phyloP scores from a whole-genome alignment of 73 alveolate species.

The Paramecium sexaurelia region DNA sequence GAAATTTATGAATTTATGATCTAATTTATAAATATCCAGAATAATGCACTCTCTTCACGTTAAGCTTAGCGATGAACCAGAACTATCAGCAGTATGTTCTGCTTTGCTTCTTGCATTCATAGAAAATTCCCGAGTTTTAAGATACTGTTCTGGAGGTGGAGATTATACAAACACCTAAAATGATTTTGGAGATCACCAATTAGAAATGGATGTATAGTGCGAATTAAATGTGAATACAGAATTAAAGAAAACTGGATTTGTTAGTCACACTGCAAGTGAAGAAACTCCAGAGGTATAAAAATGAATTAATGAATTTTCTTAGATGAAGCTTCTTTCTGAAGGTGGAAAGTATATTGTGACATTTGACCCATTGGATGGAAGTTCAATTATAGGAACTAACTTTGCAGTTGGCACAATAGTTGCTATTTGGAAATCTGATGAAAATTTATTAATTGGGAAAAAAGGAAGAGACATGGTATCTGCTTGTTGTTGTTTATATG shows the following conservation, averaged over 20 bases:
- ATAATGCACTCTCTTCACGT: conserved; percentile 33
- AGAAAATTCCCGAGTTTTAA: neutral
- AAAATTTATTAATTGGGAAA: conserved; percentile 64
- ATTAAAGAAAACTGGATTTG: conserved; percentile 24
- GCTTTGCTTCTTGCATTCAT: conserved; percentile 15
- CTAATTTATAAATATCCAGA: neutral
- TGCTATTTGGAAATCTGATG: conserved; percentile 78
- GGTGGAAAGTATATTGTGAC: conserved; percentile 76
- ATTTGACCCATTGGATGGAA: conserved; percentile 85
- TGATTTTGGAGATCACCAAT: conserved; percentile 55
- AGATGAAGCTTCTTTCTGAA: conserved; percentile 53
- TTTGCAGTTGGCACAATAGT: conserved; percentile 81
- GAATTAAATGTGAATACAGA: conserved; percentile 1
- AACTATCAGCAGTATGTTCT: neutral
- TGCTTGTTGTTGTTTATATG: conserved; percentile 79
- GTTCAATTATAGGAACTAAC: conserved; percentile 79
- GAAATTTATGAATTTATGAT: neutral
- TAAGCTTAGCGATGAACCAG: conserved; percentile 53
- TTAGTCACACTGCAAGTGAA: conserved; percentile 34
- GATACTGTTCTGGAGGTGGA: conserved; percentile 51
- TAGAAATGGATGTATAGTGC: conserved; percentile 38
- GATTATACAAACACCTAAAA: conserved; percentile 37
- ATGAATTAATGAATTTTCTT: neutral
- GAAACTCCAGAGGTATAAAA: conserved; percentile 47
- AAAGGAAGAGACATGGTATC: conserved; percentile 76